Conservation (phyloP, 768 basidiomycete species). For the Mycena olivaceomarginata region DNA sequence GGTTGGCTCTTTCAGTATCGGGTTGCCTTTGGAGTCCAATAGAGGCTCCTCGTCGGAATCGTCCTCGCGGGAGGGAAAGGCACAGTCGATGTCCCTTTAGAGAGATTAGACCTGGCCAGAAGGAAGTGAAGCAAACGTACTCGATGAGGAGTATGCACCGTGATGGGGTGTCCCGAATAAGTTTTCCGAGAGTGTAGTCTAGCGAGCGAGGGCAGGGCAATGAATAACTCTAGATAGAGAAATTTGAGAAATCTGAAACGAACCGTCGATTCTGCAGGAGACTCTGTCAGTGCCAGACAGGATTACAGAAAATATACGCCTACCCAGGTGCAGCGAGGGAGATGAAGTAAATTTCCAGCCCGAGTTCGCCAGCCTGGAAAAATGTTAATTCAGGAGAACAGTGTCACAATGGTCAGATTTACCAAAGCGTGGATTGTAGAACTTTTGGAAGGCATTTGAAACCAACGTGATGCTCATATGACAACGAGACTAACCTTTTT, state of each 20-base stretch:
- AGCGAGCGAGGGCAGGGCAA: too few relatives aligned
- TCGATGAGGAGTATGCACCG: slow-evolving; percentile 44
- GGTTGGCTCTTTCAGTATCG: slow-evolving; percentile 28
- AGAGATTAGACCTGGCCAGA: too few relatives aligned
- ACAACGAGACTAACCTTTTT: slow-evolving; percentile 28
- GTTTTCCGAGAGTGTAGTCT: slow-evolving; percentile 49
- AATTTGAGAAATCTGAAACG: too few relatives aligned
- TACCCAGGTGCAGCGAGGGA: slow-evolving; percentile 51
- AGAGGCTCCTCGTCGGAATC: slow-evolving; percentile 47
- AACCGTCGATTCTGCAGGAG: slow-evolving; percentile 50
- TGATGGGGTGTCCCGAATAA: slow-evolving; percentile 50
- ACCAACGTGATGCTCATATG: background rate
- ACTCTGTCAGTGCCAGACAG: background rate
- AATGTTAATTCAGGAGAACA: background rate
- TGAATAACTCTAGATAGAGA: too few relatives aligned
- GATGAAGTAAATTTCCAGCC: slow-evolving; percentile 74
- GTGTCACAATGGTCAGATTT: too few relatives aligned
- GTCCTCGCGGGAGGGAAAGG: slow-evolving; percentile 44
- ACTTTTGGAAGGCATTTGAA: background rate
- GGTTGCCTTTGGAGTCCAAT: slow-evolving; percentile 30
- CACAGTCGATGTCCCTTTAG: slow-evolving; percentile 57
- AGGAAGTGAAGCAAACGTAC: slow-evolving; percentile 44
- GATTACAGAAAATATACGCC: background rate
- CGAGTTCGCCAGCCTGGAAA: slow-evolving; percentile 70
- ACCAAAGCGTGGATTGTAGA: slow-evolving; percentile 6